Evolutionary conservation across 495 filamentous ascomycete species (phyloP).

Genomic region (Penicillium canescens): DNA sequence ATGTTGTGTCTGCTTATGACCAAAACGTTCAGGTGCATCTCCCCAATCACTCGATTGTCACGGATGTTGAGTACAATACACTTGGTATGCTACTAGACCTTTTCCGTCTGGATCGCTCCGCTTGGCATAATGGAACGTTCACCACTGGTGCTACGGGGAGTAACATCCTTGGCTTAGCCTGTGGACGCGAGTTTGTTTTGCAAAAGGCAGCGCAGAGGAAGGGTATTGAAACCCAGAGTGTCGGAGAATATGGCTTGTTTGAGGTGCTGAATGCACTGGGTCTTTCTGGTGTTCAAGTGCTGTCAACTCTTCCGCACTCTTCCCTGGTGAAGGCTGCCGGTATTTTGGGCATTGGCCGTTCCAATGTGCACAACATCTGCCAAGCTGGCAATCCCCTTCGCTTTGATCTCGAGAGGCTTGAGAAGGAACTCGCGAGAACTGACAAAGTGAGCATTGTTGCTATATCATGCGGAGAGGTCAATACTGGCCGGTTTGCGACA

Average conservation of each 20-base stretch:
- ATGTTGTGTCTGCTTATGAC: conserved; percentile 73
- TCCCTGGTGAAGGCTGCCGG: conserved; percentile 81
- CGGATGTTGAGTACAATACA: conserved; percentile 71
- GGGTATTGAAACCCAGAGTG: conserved; percentile 43
- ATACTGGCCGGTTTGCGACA: conserved; percentile 83
- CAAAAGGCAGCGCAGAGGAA: conserved; percentile 36
- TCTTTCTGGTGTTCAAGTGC: conserved; percentile 67
- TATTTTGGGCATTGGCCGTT: conserved; percentile 75
- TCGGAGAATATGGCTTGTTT: conserved; percentile 69
- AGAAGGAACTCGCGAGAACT: conserved; percentile 49
- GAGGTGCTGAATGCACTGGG: conserved; percentile 63
- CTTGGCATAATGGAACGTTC: conserved; percentile 62
- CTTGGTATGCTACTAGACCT: conserved; percentile 69
- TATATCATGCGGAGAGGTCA: conserved; percentile 84
- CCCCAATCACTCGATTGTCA: conserved; percentile 68
- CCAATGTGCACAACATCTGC: conserved; percentile 61
- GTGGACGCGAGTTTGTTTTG: conserved; percentile 69
- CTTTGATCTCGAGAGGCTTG: conserved; percentile 64
- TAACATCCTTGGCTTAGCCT: conserved; percentile 81
- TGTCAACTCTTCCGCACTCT: conserved; percentile 81
- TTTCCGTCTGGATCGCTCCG: conserved; percentile 55
- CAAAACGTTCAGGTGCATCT: conserved; percentile 89
- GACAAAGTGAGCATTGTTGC: conserved; percentile 70
- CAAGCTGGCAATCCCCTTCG: conserved; percentile 56
- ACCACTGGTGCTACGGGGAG: conserved; percentile 88